These are phyloP conservation scores for Cymbidium sinense DNA, from an alignment of 106 monocot species.

Conservation along the genomic window DNA sequence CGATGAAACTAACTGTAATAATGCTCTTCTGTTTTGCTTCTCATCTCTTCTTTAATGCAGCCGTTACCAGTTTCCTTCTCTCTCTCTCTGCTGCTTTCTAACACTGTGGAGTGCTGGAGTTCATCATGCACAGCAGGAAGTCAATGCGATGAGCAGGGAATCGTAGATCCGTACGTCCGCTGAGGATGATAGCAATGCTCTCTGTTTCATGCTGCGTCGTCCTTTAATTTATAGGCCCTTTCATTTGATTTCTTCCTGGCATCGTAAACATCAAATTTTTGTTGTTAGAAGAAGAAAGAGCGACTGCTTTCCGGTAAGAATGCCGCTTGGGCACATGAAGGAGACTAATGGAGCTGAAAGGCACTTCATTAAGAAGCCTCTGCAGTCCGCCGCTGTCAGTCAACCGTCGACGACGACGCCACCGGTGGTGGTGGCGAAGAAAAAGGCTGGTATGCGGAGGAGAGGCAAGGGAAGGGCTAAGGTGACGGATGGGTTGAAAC, in stretches of 20 bases:
- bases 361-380: slow-evolving; percentile 28
- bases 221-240: background rate
- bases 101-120: background rate
- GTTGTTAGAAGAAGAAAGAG: background rate
- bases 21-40: slow-evolving; percentile 14
- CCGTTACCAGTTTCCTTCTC: too few species aligned
- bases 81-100: slow-evolving; percentile 7
- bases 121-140: slow-evolving; percentile 8
- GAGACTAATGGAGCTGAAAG: slow-evolving; percentile 15
- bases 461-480: slow-evolving; percentile 17
- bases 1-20: slow-evolving; percentile 5
- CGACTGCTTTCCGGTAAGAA: slow-evolving; percentile 8
- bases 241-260: background rate
- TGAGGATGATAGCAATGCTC: slow-evolving; percentile 8
- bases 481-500: background rate
- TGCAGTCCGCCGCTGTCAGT: slow-evolving; percentile 36
- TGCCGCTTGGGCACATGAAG: slow-evolving; percentile 25
- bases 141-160: slow-evolving; percentile 1
- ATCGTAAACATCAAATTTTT: too few species aligned
- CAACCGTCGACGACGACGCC: slow-evolving; percentile 13
- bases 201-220: background rate
- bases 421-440: background rate
- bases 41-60: background rate
- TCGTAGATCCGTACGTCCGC: slow-evolving; percentile 1
- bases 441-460: slow-evolving; percentile 17